phyloP scores from a whole-genome alignment of 805 yeast genomes.

The Myxozyma vanderwaltii region DNA sequence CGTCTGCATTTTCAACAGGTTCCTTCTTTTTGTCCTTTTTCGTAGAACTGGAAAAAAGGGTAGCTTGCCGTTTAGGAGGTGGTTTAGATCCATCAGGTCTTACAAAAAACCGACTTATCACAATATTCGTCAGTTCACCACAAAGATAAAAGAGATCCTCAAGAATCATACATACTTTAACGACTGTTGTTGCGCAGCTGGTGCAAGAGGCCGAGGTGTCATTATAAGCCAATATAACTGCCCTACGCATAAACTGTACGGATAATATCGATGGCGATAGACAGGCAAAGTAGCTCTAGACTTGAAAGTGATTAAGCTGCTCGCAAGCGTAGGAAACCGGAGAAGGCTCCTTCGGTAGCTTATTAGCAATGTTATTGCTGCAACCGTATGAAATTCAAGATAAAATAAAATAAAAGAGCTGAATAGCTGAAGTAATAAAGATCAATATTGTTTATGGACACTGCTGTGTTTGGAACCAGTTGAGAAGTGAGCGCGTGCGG shows the following conservation, averaged over 20 bases:
- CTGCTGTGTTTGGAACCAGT: not conserved
- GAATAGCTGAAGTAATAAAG: no score
- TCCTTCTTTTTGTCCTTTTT: not conserved
- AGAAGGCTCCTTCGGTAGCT: not conserved
- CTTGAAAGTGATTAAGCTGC: no score
- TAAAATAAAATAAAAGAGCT: no score
- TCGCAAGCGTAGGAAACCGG: not conserved
- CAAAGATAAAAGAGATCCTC: no score
- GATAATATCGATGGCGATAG: not conserved
- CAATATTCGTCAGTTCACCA: not conserved
- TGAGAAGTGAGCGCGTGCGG: not conserved
- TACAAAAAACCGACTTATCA: conserved; percentile 17
- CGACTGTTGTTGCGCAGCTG: conserved; percentile 6
- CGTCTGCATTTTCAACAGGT: not conserved
- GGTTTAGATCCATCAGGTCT: conserved; percentile 24
- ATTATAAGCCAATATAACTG: not conserved
- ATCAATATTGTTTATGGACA: not conserved
- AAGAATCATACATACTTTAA: not conserved
- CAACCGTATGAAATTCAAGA: not conserved
- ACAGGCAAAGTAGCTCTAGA: no score
- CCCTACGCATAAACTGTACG: no score
- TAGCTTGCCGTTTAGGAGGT: conserved; percentile 18
- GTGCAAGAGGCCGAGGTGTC: not conserved
- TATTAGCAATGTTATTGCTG: not conserved
- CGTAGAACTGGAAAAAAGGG: conserved; percentile 2